Conservation (phyloP, 2,329 filamentous ascomycete genomes). For the Lachnum nothofagi region DNA sequence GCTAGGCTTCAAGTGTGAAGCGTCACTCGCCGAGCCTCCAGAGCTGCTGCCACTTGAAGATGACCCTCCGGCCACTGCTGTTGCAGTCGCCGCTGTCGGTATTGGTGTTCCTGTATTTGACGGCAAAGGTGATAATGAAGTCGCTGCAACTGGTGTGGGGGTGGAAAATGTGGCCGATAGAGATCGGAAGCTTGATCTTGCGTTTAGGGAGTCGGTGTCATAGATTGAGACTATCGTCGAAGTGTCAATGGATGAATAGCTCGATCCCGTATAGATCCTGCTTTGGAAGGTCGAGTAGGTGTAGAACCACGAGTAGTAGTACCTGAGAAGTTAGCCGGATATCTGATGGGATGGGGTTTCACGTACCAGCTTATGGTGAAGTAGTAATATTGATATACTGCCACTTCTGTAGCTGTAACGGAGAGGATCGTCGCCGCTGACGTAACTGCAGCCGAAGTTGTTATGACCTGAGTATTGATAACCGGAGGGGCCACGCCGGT, state of each 20-base stretch:
- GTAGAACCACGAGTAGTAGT: constrained; percentile 13
- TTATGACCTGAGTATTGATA: background rate
- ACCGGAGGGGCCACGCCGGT: background rate
- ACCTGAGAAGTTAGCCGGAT: constrained; percentile 2
- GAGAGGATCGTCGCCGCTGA: background rate
- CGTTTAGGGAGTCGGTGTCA: constrained; percentile 6
- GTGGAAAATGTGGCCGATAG: constrained; percentile 6
- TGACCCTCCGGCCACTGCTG: background rate
- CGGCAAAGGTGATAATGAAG: background rate
- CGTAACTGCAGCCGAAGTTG: background rate
- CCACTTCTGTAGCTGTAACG: background rate
- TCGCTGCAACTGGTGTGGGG: constrained; percentile 4
- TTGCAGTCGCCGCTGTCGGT: too few relatives aligned
- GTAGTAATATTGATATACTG: constrained; percentile 1
- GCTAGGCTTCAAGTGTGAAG: background rate
- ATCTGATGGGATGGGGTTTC: background rate
- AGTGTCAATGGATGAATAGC: constrained; percentile 4
- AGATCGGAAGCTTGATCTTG: constrained; percentile 3
- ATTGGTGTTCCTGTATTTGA: background rate
- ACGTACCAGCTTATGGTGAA: constrained; percentile 14
- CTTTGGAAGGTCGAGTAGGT: background rate
- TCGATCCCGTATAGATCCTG: background rate
- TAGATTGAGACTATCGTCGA: constrained; percentile 10
- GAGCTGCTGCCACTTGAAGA: background rate
- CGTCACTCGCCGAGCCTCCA: background rate